Evolutionary conservation across 768 basidiomycete genomes (phyloP).

Genomic region (Auricularia heimuer): DNA sequence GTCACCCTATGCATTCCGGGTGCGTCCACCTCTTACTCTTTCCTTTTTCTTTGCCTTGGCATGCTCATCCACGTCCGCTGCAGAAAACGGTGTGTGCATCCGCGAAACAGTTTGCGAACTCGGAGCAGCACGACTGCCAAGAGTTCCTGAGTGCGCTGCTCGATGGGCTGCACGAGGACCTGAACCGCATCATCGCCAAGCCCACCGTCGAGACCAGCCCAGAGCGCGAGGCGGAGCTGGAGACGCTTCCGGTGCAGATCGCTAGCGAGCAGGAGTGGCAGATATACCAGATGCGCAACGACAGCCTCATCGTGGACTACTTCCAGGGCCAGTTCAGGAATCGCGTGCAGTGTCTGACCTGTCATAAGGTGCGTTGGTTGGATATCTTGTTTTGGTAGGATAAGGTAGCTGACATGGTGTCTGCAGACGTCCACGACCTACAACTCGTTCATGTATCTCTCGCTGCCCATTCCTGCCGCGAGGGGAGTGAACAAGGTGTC

Average conservation of each 20-base stretch:
- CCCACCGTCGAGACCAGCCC: slow-evolving; percentile 55
- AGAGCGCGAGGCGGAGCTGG: slow-evolving; percentile 79
- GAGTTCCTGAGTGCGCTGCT: slow-evolving; percentile 92
- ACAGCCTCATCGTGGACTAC: slow-evolving; percentile 90
- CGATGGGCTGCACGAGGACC: slow-evolving; percentile 84
- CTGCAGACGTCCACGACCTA: slow-evolving; percentile 91
- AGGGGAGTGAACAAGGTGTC: slow-evolving; percentile 50
- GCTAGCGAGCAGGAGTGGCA: slow-evolving; percentile 89
- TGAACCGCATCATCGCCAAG: slow-evolving; percentile 73
- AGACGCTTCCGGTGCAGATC: slow-evolving; percentile 74
- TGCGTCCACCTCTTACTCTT: slow-evolving; percentile 22
- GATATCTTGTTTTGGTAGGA: not conserved
- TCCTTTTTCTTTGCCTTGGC: slow-evolving; percentile 1
- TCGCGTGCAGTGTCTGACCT: slow-evolving; percentile 80
- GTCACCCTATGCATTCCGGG: slow-evolving; percentile 75
- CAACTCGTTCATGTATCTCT: slow-evolving; percentile 91
- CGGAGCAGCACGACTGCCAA: slow-evolving; percentile 94
- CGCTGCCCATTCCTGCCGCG: slow-evolving; percentile 73
- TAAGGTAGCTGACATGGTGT: not conserved
- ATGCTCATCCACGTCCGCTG: slow-evolving; percentile 13
- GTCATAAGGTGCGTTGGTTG: slow-evolving; percentile 54
- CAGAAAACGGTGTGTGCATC: slow-evolving; percentile 51
- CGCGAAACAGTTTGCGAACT: slow-evolving; percentile 67
- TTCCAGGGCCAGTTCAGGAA: slow-evolving; percentile 98
- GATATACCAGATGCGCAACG: slow-evolving; percentile 79